Evolutionary conservation across 768 basidiomycete species (phyloP), one percentile per base, ranked within the genome.

Genomic region (Boletus speciosus): DNA sequence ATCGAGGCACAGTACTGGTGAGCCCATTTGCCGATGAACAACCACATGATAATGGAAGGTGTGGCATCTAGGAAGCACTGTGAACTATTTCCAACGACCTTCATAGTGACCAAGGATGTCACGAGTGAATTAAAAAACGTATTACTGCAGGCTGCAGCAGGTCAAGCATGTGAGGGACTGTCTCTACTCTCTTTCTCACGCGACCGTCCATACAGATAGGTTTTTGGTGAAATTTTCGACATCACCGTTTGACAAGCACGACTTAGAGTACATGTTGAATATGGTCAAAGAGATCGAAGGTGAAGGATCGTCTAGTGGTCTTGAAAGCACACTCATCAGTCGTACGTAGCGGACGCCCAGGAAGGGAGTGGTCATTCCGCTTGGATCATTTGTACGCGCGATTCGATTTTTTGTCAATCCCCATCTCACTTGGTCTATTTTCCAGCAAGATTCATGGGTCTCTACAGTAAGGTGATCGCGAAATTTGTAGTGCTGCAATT

Each of bases 181-280:
- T 45, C 2, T 29, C 37, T 47, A 3, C 14, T 34, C 27, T 15
- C 14, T 45, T 21, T 34, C 39, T 48, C 21, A 57, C 16, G 19
- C 7, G 34, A 36, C 27, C 9, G 5, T 39, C 10, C 21, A 14
- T 47, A 29, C 54, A 69, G 68, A 69, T 48, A 62, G 69, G 36
- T 37, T 71, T 12, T 50, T 67, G 32, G 66, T 63, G 0, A 69
- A 69, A n/a, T 69, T 71, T 47, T 71, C 68, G 42, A 69, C 68
- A 7, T 69, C 68, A 14, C 68, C 69, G 12, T 69, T 65, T 16
- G 42, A 38, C 47, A 65, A 56, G 52, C 11, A 59, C 6, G 58
- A 58, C 31, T 47, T 69, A 10, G 56, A 36, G 36, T 63, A 59
- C n/a, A 71, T 69, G 68, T 23, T 69, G 15, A 55, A 60, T 5